Conservation (phyloP, 148 eudicot genomes). For the Rhododendron vialii region DNA sequence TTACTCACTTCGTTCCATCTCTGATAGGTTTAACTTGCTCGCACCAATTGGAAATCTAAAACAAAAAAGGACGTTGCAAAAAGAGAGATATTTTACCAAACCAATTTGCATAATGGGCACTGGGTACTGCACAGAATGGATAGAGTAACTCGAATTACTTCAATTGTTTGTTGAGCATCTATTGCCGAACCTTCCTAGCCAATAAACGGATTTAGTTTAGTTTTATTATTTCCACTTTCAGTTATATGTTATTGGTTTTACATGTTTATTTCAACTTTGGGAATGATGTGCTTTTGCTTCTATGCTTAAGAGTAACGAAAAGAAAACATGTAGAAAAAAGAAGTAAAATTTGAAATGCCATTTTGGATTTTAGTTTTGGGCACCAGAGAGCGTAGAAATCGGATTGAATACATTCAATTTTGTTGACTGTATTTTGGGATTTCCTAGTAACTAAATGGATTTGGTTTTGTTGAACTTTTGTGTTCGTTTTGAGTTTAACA, state of each 20-base stretch:
- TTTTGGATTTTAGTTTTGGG: too few relatives aligned
- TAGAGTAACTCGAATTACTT: neutral
- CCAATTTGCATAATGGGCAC: neutral
- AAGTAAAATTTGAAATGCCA: neutral
- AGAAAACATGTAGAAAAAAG: neutral
- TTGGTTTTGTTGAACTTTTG: too few relatives aligned
- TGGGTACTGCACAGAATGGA: neutral
- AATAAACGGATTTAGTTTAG: neutral
- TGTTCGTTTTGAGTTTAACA: too few relatives aligned
- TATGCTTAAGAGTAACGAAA: neutral
- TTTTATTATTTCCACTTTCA: neutral
- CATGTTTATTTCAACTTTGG: too few relatives aligned
- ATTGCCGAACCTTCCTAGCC: neutral
- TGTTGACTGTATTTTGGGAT: too few relatives aligned
- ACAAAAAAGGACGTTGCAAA: neutral
- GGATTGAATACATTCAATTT: too few relatives aligned
- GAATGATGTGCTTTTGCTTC: neutral
- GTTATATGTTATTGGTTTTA: neutral
- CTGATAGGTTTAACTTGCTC: neutral
- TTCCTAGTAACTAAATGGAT: too few relatives aligned
- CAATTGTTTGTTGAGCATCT: neutral
- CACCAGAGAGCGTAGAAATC: too few relatives aligned
- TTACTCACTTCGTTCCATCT: neutral
- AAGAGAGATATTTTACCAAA: too few relatives aligned
- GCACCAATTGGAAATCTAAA: neutral